These are phyloP conservation scores for Mortierella sp. DNA, from an alignment of 371 early-diverging fungal genomes.

Conservation along the genomic window DNA sequence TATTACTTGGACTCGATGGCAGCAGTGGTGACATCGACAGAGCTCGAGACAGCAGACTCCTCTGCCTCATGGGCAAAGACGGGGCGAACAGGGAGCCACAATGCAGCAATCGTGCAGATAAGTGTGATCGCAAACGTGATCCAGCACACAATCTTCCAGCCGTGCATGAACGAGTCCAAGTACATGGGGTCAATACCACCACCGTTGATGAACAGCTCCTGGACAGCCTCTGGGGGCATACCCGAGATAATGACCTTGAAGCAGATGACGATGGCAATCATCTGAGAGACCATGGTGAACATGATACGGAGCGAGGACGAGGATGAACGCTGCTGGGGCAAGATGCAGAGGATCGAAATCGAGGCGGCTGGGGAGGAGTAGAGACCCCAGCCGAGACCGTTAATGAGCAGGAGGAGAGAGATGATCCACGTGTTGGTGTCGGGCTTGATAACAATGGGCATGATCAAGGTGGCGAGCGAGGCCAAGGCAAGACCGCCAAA, in stretches of 20 bases:
- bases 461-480: constrained; percentile 39
- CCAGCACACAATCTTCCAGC: constrained; percentile 44
- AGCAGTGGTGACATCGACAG: not conserved
- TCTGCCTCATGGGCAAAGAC: constrained; percentile 33
- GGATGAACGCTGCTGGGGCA: constrained; percentile 50
- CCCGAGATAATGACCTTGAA: constrained; percentile 51
- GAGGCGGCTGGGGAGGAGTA: constrained; percentile 47
- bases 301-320: constrained; percentile 54
- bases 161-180: constrained; percentile 38
- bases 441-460: constrained; percentile 44
- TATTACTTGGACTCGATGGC: constrained; percentile 8
- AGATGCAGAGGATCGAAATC: constrained; percentile 54
- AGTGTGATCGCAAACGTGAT: constrained; percentile 46
- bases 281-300: constrained; percentile 55
- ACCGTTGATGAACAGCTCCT: constrained; percentile 44
- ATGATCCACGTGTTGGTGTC: constrained; percentile 45
- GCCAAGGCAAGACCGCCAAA: constrained; percentile 30
- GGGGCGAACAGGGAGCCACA: constrained; percentile 32
- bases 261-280: constrained; percentile 56
- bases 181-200: constrained; percentile 37
- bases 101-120: constrained; percentile 35
- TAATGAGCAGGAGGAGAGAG: constrained; percentile 35
- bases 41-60: not conserved
- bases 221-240: constrained; percentile 45
- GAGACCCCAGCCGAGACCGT: constrained; percentile 53